Base-by-base conservation (phyloP, 306 rosid genomes). In the Inga laurina region DNA sequence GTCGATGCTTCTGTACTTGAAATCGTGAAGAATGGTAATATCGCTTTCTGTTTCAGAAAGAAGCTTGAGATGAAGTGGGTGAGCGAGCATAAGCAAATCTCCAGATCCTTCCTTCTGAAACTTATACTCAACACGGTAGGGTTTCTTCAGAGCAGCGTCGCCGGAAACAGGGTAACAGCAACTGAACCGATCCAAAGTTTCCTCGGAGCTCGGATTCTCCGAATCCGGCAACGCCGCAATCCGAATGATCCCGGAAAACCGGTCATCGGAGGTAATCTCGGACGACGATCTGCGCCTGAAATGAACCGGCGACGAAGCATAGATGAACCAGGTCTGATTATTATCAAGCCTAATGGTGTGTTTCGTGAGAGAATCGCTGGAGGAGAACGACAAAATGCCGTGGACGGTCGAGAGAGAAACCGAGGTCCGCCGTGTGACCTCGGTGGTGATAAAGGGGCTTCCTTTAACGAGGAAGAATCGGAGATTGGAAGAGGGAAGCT, bases 111-210 rank as follows among this genome's bases (percentile, higher is more conserved):
- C 91, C 88, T 87, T 93, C 79, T 87, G 89, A 92, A 92, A 95
- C 79, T 76, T 88, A 64, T 95, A 95, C 75, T 89, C 93, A 85
- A 93, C 86, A 73, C 74, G 56, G 35, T 72, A 93, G 2, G 97
- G 94, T 74, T 79, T 84, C 4, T 88, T 70, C 57, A 95, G 84
- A 57, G 77, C 74, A 46, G 90, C 97, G 54, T 84, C 89, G 5
- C 99, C 98, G 3, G 90, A 92, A 61, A 95, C 86, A 13, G 99
- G 97, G 86, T 91, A 95, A 34, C 94, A 93, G 39, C 90, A 82
- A 66, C 93, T 88, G 81, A 88, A 91, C 84, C 88, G 82, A 54
- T 95, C 97, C 22, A 95, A 93, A 19, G 81, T 73, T 21, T 77
- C 78, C 85, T 89, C 98, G 6, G 75, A 78, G 32, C 19, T 75